Base-by-base conservation (phyloP, 129 eudicot species). In the Pseudognaphalium luteoalbum region DNA sequence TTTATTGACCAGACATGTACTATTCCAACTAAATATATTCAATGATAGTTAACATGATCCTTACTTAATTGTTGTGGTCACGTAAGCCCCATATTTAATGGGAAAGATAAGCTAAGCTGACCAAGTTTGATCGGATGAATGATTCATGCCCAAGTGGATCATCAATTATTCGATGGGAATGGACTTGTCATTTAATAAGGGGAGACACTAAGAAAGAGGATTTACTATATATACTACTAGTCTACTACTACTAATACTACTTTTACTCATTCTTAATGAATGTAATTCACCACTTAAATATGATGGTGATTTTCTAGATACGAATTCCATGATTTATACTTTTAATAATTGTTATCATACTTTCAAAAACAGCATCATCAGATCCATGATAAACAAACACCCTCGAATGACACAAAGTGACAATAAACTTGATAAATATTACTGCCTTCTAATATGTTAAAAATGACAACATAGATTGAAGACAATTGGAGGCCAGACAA, bases 11-110 rank as follows among this genome's bases (percentile, higher is more conserved):
- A 37, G 2, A 35, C 7, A 35, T 35, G 7, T 35, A 35, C 41
- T 35, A 35, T 35, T 35, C 41, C 41, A 35, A 6, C 41, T 35
- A 35, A 35, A 6, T 35, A 6, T 35, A 25, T 25, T 35, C 7
- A 35, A 35, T 35, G 35, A 33, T 33, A 33, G 35, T 33, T 33
- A 33, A 33, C 35, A 33, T 33, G 41, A 6, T 35, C 41, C 41
- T 35, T 35, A 35, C 42, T 37, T 37, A 37, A 64, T n/a, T 56
- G 56, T 44, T 11, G 52, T 57, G 21, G 67, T 72, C 76, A 57
- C 32, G 37, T 19, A 70, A 35, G 17, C 16, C 42, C 19, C 42
- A 16, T 64, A 47, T 44, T 70, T 70, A 70, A 70, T 50, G 32
- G 15, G 20, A 41, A 34, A 14, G 57, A 7, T 71, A 1, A 19